phyloP scores from a whole-genome alignment of 495 filamentous ascomycete genomes.

The Hypoxylon fuscum region DNA sequence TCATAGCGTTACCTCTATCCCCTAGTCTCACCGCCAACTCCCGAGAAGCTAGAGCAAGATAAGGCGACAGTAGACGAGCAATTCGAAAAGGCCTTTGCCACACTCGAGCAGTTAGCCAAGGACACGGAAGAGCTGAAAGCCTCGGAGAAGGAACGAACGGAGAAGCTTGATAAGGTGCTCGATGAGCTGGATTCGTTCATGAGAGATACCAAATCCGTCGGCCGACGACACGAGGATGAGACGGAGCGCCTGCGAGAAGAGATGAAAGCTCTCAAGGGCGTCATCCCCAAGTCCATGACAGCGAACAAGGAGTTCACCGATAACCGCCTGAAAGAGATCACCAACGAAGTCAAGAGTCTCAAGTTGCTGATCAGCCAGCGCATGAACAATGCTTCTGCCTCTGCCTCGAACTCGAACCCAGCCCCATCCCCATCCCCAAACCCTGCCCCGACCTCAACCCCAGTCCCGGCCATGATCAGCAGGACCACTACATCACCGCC shows the following conservation, averaged over 20 bases:
- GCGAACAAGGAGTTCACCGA: slow-evolving; percentile 87
- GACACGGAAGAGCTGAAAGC: slow-evolving; percentile 89
- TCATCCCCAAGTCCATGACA: slow-evolving; percentile 87
- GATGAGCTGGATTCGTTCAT: slow-evolving; percentile 86
- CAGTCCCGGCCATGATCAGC: background rate
- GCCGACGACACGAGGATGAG: slow-evolving; percentile 83
- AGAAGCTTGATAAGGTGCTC: slow-evolving; percentile 83
- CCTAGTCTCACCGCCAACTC: slow-evolving; percentile 90
- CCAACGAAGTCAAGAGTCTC: slow-evolving; percentile 88
- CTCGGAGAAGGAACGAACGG: slow-evolving; percentile 83
- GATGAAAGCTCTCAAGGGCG: slow-evolving; percentile 78
- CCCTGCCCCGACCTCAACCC: slow-evolving; percentile 26
- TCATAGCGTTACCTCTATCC: slow-evolving; percentile 85
- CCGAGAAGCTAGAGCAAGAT: slow-evolving; percentile 90
- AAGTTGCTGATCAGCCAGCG: slow-evolving; percentile 87
- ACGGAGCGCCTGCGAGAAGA: slow-evolving; percentile 85
- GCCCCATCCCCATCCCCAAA: slow-evolving; percentile 35
- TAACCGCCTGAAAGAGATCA: slow-evolving; percentile 81
- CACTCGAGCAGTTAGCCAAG: slow-evolving; percentile 89
- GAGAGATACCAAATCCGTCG: slow-evolving; percentile 78
- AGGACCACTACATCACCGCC: background rate
- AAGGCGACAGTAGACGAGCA: slow-evolving; percentile 90
- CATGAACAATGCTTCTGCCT: slow-evolving; percentile 63
- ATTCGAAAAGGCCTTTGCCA: slow-evolving; percentile 87
- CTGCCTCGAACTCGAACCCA: slow-evolving; percentile 45